Percentiles rank a stretch among this genome's conserved stretches.
These are phyloP conservation scores for Lithocarpus polystachyus DNA, from an alignment of 306 rosid genomes.

Conservation along the genomic window DNA sequence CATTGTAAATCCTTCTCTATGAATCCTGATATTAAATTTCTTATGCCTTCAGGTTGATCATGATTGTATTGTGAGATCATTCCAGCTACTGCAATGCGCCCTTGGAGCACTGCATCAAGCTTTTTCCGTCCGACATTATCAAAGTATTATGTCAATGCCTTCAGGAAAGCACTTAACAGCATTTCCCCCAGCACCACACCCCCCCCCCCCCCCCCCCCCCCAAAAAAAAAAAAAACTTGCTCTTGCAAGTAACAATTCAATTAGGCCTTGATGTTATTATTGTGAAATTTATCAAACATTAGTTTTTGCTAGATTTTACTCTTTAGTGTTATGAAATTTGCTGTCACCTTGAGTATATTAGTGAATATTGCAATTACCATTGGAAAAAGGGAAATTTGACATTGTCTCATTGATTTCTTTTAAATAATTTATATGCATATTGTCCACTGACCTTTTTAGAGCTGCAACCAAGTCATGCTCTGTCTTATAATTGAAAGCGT, in stretches of 20 bases:
- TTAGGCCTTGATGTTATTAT: no score
- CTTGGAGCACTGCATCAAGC: constrained; percentile 56
- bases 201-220: no score
- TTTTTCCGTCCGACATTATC: constrained; percentile 67
- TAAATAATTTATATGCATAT: not conserved
- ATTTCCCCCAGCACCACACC: no score
- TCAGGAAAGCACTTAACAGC: constrained; percentile 44
- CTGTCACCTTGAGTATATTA: no score
- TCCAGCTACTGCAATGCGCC: constrained; percentile 52
- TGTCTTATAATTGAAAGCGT: constrained; percentile 25
- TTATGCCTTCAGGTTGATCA: constrained; percentile 50
- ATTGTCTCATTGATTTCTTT: not conserved
- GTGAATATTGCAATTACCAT: no score
- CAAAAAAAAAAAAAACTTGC: not conserved
- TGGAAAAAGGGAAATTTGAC: not conserved
- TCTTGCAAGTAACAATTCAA: no score
- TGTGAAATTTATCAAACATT: not conserved
- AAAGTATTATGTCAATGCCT: constrained; percentile 66
- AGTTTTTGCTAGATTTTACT: no score
- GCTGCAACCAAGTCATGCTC: constrained; percentile 9
- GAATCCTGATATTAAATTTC: constrained; percentile 35
- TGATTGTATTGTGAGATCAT: constrained; percentile 58
- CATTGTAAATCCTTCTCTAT: constrained; percentile 52
- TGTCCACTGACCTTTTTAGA: constrained; percentile 9
- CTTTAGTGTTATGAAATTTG: no score